Percentiles rank a stretch among this genome's conserved stretches.
phyloP scores from a whole-genome alignment of 2,329 filamentous ascomycete species.

The Cyclaneusma minus region DNA sequence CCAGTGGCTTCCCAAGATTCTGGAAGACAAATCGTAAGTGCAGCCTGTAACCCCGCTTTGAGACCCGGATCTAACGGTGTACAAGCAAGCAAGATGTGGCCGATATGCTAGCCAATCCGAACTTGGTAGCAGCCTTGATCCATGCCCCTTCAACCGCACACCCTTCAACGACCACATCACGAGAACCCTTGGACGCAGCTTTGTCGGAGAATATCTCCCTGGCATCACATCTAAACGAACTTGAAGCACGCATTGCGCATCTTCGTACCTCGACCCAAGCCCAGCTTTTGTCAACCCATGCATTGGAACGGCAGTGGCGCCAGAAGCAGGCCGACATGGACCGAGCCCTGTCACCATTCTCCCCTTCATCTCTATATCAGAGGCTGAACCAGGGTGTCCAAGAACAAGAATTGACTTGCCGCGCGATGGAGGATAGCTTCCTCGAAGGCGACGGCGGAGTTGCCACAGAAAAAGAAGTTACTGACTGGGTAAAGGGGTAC shows the following conservation, averaged over 20 bases:
- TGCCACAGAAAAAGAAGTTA: conserved; percentile 66
- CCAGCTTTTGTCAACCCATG: conserved; percentile 67
- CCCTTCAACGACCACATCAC: conserved; percentile 51
- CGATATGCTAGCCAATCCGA: conserved; percentile 45
- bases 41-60: conserved; percentile 10
- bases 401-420: conserved; percentile 71
- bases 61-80: conserved; percentile 5
- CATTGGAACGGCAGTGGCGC: conserved; percentile 83
- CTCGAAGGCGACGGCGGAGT: conserved; percentile 34
- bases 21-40: conserved; percentile 76
- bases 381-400: conserved; percentile 58
- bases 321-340: conserved; percentile 85
- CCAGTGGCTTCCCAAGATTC: conserved; percentile 61
- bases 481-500: conserved; percentile 72
- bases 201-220: conserved; percentile 59
- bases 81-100: conserved; percentile 64
- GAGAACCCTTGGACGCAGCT: conserved; percentile 45
- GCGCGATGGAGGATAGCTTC: conserved; percentile 84
- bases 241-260: conserved; percentile 39
- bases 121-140: conserved; percentile 60
- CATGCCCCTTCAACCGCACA: conserved; percentile 52
- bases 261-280: conserved; percentile 62
- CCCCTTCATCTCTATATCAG: conserved; percentile 75
- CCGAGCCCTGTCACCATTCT: conserved; percentile 66
- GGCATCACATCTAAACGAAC: conserved; percentile 42